Evolutionary conservation across 2,329 filamentous ascomycete species (phyloP), one percentile per base, ranked within the genome.

Genomic region (Exophiala sideris): DNA sequence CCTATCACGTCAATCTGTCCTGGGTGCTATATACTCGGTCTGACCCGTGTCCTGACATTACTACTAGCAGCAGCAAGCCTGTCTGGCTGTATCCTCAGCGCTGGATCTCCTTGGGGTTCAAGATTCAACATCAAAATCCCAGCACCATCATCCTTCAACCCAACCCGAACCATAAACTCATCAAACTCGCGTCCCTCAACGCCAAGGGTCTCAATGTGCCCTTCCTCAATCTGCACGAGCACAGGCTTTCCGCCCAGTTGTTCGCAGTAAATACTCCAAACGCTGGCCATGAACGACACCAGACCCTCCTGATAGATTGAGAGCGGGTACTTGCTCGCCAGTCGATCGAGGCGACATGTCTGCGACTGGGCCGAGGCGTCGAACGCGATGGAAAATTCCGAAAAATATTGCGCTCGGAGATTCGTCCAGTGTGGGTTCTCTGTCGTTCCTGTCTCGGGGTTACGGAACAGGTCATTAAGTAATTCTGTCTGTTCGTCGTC

Each of bases 141-240:
- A 5, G 9, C 5, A 9, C n/a, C 11, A 10, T 48, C 34, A 49
- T 34, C 46, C 24, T 29, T 40, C 50, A 59, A 50, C 11, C 56
- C 58, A 5, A 57, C 50, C 18, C 49, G 45, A 7, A 34, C 38
- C 18, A 57, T 40, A 41, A 64, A 62, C 2, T 47, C 44, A 4
- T 58, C 55, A 55, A 64, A 64, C 29, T 58, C 57, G 3, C 34
- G 18, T 6, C 51, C 54, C 18, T 58, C 58, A 9, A 57, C 29
- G 1, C 44, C 53, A 29, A 61, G 20, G 32, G 60, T 57, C 21
- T 53, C 38, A 10, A 65, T 33, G 35, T 60, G 57, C 5, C 63
- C 64, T 16, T 63, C 63, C 36, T 56, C 61, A 2, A 61, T 54
- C 44, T 68, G 62, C 5, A 62, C 66, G 18, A 63, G 59, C 8